A percentile compares a stretch with the other conserved stretches of the same genome.
phyloP scores from a whole-genome alignment of 495 filamentous ascomycete species.

The Corynascus novoguineensis region DNA sequence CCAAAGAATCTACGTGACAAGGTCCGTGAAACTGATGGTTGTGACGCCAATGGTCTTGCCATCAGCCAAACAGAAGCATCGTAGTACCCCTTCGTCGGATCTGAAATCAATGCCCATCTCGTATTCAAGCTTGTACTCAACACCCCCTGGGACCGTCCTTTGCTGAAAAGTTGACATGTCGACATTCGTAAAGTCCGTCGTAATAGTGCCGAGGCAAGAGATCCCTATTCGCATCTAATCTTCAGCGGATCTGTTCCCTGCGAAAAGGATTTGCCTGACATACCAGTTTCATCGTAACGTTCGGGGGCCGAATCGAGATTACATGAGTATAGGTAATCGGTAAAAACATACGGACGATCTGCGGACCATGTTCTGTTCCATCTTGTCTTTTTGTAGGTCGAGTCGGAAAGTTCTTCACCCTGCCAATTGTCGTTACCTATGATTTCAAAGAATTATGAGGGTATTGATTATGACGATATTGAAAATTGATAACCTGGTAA shows the following conservation, averaged over 20 bases:
- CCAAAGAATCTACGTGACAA: not conserved
- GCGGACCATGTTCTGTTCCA: not conserved
- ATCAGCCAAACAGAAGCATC: not conserved
- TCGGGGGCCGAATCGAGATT: not conserved
- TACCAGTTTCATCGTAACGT: not conserved
- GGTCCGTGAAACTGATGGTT: not conserved
- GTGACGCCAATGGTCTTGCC: not conserved
- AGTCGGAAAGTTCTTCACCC: not conserved
- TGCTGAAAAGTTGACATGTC: not conserved
- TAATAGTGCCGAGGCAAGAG: not conserved
- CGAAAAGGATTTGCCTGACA: not conserved
- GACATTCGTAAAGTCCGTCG: not conserved
- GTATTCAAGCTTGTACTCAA: not conserved
- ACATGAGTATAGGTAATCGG: not conserved
- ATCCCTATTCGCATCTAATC: not conserved
- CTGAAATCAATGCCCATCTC: not conserved
- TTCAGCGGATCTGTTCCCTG: not conserved
- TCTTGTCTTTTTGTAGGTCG: not conserved
- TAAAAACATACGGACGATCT: not conserved
- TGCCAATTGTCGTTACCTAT: not conserved
- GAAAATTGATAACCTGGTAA: not conserved
- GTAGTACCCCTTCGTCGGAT: not conserved
- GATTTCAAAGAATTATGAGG: no score
- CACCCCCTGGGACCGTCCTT: not conserved
- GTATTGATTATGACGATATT: not conserved